Base-by-base conservation (phyloP, 305 asterid genomes). In the Solanum chacoense region DNA sequence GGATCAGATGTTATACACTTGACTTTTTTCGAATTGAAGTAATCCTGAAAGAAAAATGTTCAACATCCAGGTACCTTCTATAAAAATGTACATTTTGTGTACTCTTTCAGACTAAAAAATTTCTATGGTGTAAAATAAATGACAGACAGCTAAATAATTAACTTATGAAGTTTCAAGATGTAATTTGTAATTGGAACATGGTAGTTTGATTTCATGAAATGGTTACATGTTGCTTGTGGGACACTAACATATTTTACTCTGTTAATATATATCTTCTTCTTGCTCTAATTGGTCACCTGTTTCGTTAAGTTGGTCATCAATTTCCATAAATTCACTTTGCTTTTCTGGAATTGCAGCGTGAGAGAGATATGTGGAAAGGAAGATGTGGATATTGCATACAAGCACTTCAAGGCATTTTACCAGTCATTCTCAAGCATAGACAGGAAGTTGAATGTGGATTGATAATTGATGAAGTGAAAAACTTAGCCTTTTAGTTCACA, bases 401-500 rank as follows among this genome's bases (percentile, higher is more conserved):
- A 91, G 93, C 98, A 95, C 94, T 96, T 97, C 93, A 96, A 95
- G 95, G 98, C 98, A 78, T 96, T 97, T 91, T 97, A 93, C 90
- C 90, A 89, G 88, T 93, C 95, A 69, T 94, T 96, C 93, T 94
- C 98, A 74, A 94, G 95, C 94, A 91, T 97, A 31, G 98, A 97
- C 93, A 92, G 91, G 89, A 94, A 92, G 93, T 94, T 97, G 76
- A 91, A 87, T 28, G 95, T 97, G 76, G 99, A 96, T 92, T 90
- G 87, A 90, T 94, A 74, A 28, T 71, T 67, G 88, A 79, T 71
- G 88, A 86, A 42, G 38, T 37, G 50, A 32, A 83, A 50, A 83
- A 10, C 40, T 16, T 83, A 92, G 93, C 88, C 59, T 11, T 34
- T 34, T 77, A 32, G 55, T 31, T 32, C 50, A 37, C 81, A 71